Evolutionary conservation across 1,284 basidiomycete genomes (phyloP).

Genomic region (Ganoderma sinense): DNA sequence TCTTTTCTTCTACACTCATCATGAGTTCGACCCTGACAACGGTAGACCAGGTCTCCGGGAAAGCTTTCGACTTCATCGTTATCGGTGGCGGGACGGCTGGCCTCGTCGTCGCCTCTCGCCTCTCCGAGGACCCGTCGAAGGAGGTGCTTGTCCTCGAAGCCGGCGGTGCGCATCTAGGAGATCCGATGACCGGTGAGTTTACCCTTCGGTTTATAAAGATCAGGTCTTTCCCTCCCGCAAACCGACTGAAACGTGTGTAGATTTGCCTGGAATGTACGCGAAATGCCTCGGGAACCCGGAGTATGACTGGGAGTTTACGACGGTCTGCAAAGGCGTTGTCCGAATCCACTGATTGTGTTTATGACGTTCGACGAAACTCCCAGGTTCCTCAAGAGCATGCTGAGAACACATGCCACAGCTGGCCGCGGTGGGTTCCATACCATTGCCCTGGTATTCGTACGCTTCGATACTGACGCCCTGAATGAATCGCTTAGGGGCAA

Average conservation of each 20-base stretch:
- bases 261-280: not conserved
- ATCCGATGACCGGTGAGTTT: constrained; percentile 37
- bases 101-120: constrained; percentile 35
- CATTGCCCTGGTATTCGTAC: too few species aligned
- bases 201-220: not conserved
- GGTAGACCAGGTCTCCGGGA: constrained; percentile 4
- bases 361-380: not conserved
- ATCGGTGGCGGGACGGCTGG: constrained; percentile 27
- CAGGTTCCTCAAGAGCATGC: not conserved
- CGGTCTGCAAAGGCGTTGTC: not conserved
- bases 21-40: not conserved
- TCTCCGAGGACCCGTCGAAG: constrained; percentile 34
- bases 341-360: too few species aligned
- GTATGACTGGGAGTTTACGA: constrained; percentile 26
- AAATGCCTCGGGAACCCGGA: constrained; percentile 5
- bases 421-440: not conserved
- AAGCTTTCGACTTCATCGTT: constrained; percentile 9
- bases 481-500: constrained; percentile 15
- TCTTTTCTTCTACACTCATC: not conserved
- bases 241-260: not conserved
- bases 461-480: not conserved
- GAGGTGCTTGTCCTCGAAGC: constrained; percentile 50
- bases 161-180: constrained; percentile 42
- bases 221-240: too few species aligned
- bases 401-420: not conserved